Base-by-base conservation (phyloP, 495 filamentous ascomycete species). In the Tuber umbilicatum region DNA sequence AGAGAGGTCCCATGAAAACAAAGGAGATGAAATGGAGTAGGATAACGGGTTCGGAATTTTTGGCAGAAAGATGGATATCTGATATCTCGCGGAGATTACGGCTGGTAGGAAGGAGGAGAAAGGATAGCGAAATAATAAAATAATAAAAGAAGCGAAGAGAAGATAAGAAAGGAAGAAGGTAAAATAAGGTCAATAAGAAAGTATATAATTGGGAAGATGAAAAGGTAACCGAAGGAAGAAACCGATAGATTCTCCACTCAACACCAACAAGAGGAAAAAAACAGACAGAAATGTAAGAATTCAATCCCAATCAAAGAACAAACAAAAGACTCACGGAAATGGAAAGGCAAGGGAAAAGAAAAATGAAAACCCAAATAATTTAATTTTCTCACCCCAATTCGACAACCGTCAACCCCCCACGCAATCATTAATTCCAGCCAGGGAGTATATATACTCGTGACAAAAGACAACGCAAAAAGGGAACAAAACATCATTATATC, bases 351-450 rank as follows among this genome's bases (percentile, higher is more conserved):
- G 3, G 35, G 23, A 9, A 55, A 55, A 50, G 14, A 35, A 10
- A 64, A 64, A 64, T 35, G 55, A 64, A 27, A 35, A 27, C 50
- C 27, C 55, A 16, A 64, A 35, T 35, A 64, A 4, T 35, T 31
- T 64, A 19, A 35, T 64, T 35, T 6, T 7, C 27, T 4, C 55
- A 31, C 14, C 27, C 55, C 55, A 35, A 64, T 16, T 64, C 55
- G 55, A 35, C 27, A 35, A 17, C 55, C 55, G 55, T 35, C 27
- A 64, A 64, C 47, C 23, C 47, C 47, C 47, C 23, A 9, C 76
- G 73, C 76, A 77, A 76, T 78, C 77, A 79, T 79, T 79, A 79
- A 31, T 64, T 75, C 77, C 77, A 78, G 72, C 77, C 77, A 74
- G 77, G 69, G 76, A 78, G 74, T 79, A 45, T 70, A 43, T 69